phyloP scores from a whole-genome alignment of 1,139 yeast species.

The Sugiyamaella grinbergsii region DNA sequence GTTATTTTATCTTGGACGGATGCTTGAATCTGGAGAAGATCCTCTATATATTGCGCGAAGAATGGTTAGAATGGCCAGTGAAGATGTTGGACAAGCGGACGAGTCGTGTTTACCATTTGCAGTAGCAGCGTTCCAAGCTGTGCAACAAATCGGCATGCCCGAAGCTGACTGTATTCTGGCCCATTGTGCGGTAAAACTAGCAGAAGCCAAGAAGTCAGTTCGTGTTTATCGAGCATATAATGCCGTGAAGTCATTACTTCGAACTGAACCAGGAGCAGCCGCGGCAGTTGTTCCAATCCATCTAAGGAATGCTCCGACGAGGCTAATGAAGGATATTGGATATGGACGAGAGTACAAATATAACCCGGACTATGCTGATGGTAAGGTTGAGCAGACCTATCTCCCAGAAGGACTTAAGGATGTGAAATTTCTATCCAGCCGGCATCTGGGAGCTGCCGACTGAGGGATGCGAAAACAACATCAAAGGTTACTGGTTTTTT shows the following conservation, averaged over 20 bases:
- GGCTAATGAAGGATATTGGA: conserved; percentile 83
- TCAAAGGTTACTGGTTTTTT: no score
- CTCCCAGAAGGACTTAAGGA: conserved; percentile 41
- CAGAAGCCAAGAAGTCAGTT: conserved; percentile 83
- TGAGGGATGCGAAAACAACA: no score
- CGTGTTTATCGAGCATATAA: conserved; percentile 80
- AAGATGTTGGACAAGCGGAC: conserved; percentile 83
- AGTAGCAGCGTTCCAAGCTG: conserved; percentile 79
- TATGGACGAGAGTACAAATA: conserved; percentile 84
- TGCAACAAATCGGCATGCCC: conserved; percentile 94
- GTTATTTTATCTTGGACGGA: conserved; percentile 76
- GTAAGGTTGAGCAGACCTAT: conserved; percentile 65
- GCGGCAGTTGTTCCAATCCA: conserved; percentile 55
- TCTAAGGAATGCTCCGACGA: conserved; percentile 91
- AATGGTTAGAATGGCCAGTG: conserved; percentile 91
- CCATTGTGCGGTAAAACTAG: conserved; percentile 87
- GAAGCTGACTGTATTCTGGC: conserved; percentile 90
- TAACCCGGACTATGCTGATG: conserved; percentile 76
- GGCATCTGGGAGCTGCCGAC: conserved; percentile 44
- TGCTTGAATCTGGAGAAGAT: conserved; percentile 92
- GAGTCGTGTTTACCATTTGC: conserved; percentile 85
- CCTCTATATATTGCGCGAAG: conserved; percentile 90
- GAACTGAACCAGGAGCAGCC: conserved; percentile 59
- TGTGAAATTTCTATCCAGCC: conserved; percentile 45
- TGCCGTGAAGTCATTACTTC: conserved; percentile 59